Evolutionary conservation across 257 asterid species (phyloP).

Genomic region (Gardenia jasminoides): DNA sequence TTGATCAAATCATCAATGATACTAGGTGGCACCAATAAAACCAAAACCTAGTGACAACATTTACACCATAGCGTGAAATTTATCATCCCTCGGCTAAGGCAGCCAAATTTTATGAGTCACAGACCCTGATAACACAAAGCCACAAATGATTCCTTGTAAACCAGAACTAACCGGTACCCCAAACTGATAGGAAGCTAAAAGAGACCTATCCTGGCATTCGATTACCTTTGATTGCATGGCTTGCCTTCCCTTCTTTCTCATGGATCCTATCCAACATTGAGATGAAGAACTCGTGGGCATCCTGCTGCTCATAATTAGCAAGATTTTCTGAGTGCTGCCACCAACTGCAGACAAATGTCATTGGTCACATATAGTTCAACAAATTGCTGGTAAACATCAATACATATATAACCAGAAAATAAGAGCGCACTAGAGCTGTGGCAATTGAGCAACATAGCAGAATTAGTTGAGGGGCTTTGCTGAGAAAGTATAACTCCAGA

Average conservation of each 20-base stretch:
- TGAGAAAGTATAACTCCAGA: background rate
- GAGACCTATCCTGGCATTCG: background rate
- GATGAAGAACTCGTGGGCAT: constrained; percentile 71
- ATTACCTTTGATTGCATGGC: constrained; percentile 48
- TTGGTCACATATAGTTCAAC: background rate
- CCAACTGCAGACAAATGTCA: constrained; percentile 55
- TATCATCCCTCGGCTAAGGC: background rate
- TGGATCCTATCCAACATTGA: constrained; percentile 66
- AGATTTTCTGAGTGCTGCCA: constrained; percentile 72
- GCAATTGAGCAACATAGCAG: too few species aligned
- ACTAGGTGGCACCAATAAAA: background rate
- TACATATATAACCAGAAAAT: background rate
- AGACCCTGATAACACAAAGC: constrained; percentile 12
- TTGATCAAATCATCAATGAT: background rate
- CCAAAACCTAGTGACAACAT: background rate
- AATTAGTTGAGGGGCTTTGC: background rate
- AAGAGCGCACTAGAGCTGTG: background rate
- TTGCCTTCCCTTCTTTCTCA: constrained; percentile 54
- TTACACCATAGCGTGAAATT: background rate
- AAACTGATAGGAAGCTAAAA: background rate
- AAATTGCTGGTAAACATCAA: background rate
- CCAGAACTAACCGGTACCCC: background rate
- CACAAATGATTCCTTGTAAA: constrained; percentile 9
- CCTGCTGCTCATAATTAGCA: constrained; percentile 70
- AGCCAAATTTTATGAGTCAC: background rate